Evolutionary conservation across 2,329 filamentous ascomycete genomes (phyloP).

Genomic region (Chalaropsis ovoidea): DNA sequence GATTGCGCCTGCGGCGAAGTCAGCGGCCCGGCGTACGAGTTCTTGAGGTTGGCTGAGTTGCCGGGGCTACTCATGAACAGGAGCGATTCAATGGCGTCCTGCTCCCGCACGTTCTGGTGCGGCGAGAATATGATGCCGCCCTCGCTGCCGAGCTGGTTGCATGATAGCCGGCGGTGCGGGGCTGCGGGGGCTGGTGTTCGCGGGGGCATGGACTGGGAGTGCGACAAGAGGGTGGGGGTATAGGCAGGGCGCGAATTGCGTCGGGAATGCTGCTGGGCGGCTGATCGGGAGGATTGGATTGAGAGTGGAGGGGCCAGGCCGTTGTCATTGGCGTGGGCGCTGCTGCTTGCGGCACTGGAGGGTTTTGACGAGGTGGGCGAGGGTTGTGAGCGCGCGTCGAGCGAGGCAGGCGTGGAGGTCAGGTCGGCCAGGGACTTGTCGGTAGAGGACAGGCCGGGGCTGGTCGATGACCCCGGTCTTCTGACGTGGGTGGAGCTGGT

Average conservation of each 20-base stretch:
- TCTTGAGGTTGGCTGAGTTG: slow-evolving; percentile 55
- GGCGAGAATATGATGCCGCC: slow-evolving; percentile 54
- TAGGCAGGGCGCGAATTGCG: slow-evolving; percentile 43
- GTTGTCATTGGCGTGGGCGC: background rate
- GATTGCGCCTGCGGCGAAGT: slow-evolving; percentile 30
- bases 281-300: slow-evolving; percentile 41
- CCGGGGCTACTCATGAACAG: slow-evolving; percentile 74
- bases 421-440: slow-evolving; percentile 18
- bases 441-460: slow-evolving; percentile 34
- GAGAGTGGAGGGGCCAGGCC: slow-evolving; percentile 45
- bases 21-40: slow-evolving; percentile 39
- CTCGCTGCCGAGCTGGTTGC: slow-evolving; percentile 36
- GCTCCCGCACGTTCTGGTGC: slow-evolving; percentile 60
- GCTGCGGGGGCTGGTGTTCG: slow-evolving; percentile 27
- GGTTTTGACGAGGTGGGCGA: slow-evolving; percentile 9
- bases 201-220: slow-evolving; percentile 38
- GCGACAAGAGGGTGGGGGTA: slow-evolving; percentile 42
- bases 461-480: slow-evolving; percentile 44
- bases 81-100: slow-evolving; percentile 70
- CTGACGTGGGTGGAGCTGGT: slow-evolving; percentile 47
- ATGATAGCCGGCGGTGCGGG: slow-evolving; percentile 31
- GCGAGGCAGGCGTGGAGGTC: slow-evolving; percentile 16
- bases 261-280: slow-evolving; percentile 33
- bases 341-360: background rate
- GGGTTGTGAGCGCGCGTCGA: slow-evolving; percentile 22